A percentile compares a stretch with the other conserved stretches of the same genome.
Evolutionary conservation across 805 yeast species (phyloP).

Genomic region (Candida parachauliodes): DNA sequence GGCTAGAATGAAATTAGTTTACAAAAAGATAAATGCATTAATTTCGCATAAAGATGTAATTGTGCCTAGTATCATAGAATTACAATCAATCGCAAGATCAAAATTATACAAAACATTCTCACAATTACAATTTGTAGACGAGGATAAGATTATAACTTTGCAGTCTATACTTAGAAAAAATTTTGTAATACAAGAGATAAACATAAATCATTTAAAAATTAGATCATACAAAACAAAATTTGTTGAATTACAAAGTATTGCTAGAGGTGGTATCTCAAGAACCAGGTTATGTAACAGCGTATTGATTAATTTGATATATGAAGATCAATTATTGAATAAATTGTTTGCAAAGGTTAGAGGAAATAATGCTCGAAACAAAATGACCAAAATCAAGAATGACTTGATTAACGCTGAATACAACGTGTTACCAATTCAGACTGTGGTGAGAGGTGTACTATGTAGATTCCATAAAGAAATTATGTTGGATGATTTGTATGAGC

Average conservation of each 20-base stretch:
- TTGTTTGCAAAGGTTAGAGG: constrained; percentile 47
- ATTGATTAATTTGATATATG: constrained; percentile 37
- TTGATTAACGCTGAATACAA: constrained; percentile 14
- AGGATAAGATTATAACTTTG: constrained; percentile 24
- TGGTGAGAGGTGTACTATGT: constrained; percentile 58
- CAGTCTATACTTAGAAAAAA: constrained; percentile 40
- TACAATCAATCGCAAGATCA: constrained; percentile 32
- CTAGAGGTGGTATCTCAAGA: constrained; percentile 44
- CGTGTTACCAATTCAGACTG: constrained; percentile 50
- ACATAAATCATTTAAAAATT: constrained; percentile 10
- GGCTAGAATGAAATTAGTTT: constrained; percentile 19
- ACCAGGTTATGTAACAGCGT: constrained; percentile 40
- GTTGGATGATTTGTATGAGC: constrained; percentile 50
- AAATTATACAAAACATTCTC: constrained; percentile 17
- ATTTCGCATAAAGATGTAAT: constrained; percentile 19
- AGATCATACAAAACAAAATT: constrained; percentile 8
- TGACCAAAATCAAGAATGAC: constrained; percentile 15
- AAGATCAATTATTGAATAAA: constrained; percentile 33
- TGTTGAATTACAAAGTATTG: constrained; percentile 40
- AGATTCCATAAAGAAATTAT: constrained; percentile 55
- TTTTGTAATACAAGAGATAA: constrained; percentile 23
- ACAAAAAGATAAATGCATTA: constrained; percentile 18
- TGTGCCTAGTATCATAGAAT: constrained; percentile 18
- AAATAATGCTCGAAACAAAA: constrained; percentile 26
- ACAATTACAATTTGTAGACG: constrained; percentile 16